phyloP scores from a whole-genome alignment of 306 rosid species.

The Rosa rugosa region DNA sequence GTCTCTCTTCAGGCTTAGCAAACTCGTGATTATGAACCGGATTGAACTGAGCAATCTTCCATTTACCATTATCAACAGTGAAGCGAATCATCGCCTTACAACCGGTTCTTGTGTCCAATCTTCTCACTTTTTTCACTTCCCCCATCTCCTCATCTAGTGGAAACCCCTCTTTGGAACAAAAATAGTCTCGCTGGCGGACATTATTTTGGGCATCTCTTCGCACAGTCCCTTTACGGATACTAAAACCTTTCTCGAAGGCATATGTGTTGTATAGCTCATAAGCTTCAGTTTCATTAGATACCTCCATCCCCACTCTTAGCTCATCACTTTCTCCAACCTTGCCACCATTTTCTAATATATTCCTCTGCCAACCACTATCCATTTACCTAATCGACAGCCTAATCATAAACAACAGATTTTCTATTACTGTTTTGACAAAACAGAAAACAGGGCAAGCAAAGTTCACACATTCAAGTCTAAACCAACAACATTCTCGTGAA shows the following conservation, averaged over 20 bases:
- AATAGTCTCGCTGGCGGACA: neutral
- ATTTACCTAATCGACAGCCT: conserved; percentile 3
- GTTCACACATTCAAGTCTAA: neutral
- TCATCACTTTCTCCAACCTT: neutral
- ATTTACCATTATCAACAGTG: conserved; percentile 10
- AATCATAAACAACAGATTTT: conserved; percentile 1
- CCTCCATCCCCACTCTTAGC: conserved; percentile 2
- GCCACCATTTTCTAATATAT: neutral
- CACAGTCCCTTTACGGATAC: conserved; percentile 7
- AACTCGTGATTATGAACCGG: conserved; percentile 19
- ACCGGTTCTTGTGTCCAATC: conserved; percentile 7
- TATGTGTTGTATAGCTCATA: conserved; percentile 2
- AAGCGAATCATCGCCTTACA: conserved; percentile 17
- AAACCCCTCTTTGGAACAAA: conserved; percentile 9
- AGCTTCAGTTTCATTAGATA: neutral
- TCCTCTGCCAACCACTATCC: neutral
- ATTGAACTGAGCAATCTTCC: conserved; percentile 15
- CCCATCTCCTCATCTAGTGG: conserved; percentile 10
- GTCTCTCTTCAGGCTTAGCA: conserved; percentile 18
- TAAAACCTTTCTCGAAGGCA: conserved; percentile 9
- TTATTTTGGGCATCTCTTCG: conserved; percentile 2
- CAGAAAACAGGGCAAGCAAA: neutral
- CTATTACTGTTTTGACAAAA: neutral
- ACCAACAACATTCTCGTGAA: neutral
- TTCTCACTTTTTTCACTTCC: conserved; percentile 7